Conservation (phyloP, 768 basidiomycete species). For the Brasilioporus rufonigricans region DNA sequence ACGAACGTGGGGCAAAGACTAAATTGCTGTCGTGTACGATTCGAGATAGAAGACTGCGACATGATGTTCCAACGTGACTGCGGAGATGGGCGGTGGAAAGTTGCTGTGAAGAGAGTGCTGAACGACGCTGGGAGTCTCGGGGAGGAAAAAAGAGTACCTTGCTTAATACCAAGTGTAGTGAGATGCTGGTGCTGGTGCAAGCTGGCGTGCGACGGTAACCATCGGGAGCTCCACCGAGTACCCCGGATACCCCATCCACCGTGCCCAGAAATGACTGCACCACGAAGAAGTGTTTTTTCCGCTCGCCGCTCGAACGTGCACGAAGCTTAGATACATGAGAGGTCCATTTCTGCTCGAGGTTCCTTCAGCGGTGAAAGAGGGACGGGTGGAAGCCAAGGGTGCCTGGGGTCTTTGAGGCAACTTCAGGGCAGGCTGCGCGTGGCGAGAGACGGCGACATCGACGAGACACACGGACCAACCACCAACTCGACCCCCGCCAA, state of each 20-base stretch:
- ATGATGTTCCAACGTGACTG: constrained; percentile 84
- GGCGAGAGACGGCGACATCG: background rate
- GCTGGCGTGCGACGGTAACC: background rate
- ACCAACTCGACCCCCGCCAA: constrained; percentile 20
- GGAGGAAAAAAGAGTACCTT: constrained; percentile 1
- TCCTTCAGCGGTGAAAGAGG: background rate
- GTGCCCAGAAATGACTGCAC: background rate
- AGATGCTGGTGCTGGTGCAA: constrained; percentile 19
- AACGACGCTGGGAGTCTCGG: background rate
- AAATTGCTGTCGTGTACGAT: constrained; percentile 75
- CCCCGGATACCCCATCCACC: constrained; percentile 20
- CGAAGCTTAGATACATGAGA: background rate
- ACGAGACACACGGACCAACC: constrained; percentile 14
- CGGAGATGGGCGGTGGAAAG: constrained; percentile 1
- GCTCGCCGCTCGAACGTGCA: background rate
- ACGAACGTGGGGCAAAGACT: constrained; percentile 92
- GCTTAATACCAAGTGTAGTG: background rate
- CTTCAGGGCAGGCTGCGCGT: constrained; percentile 34
- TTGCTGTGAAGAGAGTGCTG: constrained; percentile 9
- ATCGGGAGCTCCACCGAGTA: background rate
- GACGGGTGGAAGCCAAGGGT: constrained; percentile 16
- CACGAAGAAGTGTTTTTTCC: background rate
- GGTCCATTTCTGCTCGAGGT: background rate
- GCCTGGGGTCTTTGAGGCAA: constrained; percentile 15
- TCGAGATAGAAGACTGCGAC: constrained; percentile 72